Conservation (phyloP, 1,139 yeast species). For the Trichomonascaceae sp. region DNA sequence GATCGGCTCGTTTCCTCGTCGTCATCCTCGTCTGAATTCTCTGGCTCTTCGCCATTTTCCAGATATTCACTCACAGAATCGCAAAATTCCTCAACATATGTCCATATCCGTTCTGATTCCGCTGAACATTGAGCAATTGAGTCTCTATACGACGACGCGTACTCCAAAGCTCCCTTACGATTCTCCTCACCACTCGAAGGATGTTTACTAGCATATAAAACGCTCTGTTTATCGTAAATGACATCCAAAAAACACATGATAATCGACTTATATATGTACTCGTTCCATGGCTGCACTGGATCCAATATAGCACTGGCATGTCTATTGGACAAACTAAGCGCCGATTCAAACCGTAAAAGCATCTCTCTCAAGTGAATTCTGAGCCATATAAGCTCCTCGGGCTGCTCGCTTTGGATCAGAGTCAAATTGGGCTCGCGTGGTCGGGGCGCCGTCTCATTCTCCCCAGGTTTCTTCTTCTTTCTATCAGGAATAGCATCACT, state of each 20-base stretch:
- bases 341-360: conserved; percentile 29
- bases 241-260: conserved; percentile 29
- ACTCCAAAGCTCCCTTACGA: conserved; percentile 4
- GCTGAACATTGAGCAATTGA: conserved; percentile 30
- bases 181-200: conserved; percentile 9
- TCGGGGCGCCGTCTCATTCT: background rate
- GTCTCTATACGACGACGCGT: conserved; percentile 16
- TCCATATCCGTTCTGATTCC: conserved; percentile 30
- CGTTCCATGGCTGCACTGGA: conserved; percentile 33
- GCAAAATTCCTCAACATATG: conserved; percentile 22
- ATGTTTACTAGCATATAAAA: conserved; percentile 19
- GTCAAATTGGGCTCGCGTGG: conserved; percentile 12
- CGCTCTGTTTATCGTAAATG: conserved; percentile 28
- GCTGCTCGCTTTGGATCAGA: conserved; percentile 20
- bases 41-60: conserved; percentile 4
- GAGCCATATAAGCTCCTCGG: conserved; percentile 25
- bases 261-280: conserved; percentile 32
- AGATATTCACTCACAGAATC: background rate
- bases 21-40: conserved; percentile 6
- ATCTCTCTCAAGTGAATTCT: conserved; percentile 26
- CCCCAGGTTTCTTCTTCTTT: conserved; percentile 8
- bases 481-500: conserved; percentile 18
- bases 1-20: background rate
- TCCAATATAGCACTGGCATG: conserved; percentile 32
- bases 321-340: conserved; percentile 32